A percentile compares a stretch with the other conserved stretches of the same genome.
phyloP scores from a whole-genome alignment of 139 green algal genomes.

The Asterochloris sp. region DNA sequence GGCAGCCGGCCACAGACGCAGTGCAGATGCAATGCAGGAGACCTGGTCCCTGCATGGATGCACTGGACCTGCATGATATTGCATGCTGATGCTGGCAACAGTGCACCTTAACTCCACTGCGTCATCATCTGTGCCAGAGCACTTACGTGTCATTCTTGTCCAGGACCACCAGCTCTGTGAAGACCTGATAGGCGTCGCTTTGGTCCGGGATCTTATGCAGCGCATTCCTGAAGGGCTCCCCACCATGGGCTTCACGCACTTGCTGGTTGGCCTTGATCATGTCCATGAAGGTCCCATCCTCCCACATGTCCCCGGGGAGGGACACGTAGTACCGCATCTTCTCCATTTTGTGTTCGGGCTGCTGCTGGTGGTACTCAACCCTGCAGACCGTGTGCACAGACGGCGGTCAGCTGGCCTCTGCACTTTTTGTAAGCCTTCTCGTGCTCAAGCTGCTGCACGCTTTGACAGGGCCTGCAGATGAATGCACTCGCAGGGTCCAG shows the following conservation, averaged over 20 bases:
- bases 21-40: neutral
- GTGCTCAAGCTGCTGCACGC: neutral
- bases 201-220: constrained; percentile 7
- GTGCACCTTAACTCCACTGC: neutral
- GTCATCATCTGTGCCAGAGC: neutral
- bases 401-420: neutral
- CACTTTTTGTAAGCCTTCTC: neutral
- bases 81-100: neutral
- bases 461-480: neutral
- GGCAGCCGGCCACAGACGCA: neutral
- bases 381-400: constrained; percentile 15
- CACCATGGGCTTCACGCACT: constrained; percentile 24
- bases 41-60: neutral
- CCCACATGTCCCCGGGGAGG: constrained; percentile 71
- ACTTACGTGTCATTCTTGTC: constrained; percentile 52
- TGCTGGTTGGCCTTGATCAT: constrained; percentile 45
- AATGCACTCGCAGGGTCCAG: neutral
- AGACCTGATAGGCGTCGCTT: constrained; percentile 37
- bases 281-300: constrained; percentile 60
- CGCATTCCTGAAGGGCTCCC: constrained; percentile 37
- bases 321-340: constrained; percentile 70
- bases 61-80: neutral
- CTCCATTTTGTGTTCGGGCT: constrained; percentile 65
- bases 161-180: constrained; percentile 54
- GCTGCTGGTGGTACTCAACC: constrained; percentile 42